These are phyloP conservation scores for Microdochium bolleyi DNA, from an alignment of 2,329 filamentous ascomycete genomes.

Conservation along the genomic window DNA sequence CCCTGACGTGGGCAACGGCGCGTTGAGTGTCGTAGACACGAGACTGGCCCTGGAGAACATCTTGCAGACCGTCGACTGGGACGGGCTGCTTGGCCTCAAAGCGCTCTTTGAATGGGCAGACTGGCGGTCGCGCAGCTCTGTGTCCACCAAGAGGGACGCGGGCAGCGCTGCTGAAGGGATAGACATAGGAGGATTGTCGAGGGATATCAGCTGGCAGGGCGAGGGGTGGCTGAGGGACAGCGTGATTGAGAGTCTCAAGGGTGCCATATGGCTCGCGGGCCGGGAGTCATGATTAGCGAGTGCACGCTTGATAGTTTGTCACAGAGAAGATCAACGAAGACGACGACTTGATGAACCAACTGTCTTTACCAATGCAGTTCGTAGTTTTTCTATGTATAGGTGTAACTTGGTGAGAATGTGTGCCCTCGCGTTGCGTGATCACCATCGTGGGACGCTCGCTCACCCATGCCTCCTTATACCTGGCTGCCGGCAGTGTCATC, in stretches of 20 bases:
- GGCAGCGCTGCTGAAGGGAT: conserved; percentile 8
- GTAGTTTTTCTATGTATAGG: no score
- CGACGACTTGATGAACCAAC: no score
- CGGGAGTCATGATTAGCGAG: conserved; percentile 3
- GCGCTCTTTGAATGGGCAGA: conserved; percentile 50
- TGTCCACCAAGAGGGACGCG: conserved; percentile 12
- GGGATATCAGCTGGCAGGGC: conserved; percentile 17
- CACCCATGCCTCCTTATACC: no score
- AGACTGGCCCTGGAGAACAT: conserved; percentile 57
- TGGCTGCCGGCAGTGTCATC: no score
- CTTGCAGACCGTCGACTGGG: conserved; percentile 15
- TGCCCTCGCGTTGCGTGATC: no score
- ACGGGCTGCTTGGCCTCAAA: conserved; percentile 37
- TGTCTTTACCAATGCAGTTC: no score
- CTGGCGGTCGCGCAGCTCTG: conserved; percentile 24
- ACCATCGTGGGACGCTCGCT: no score
- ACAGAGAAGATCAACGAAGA: no score
- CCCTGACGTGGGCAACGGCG: conserved; percentile 33
- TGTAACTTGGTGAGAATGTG: no score
- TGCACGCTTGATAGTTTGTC: neutral
- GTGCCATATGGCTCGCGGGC: conserved; percentile 43
- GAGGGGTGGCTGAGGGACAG: conserved; percentile 49
- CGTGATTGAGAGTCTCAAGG: conserved; percentile 46
- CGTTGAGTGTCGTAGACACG: conserved; percentile 53
- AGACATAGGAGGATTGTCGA: conserved; percentile 7